Percentiles rank a stretch among this genome's conserved stretches.
Evolutionary conservation across 176 grass and related monocot genomes (phyloP).

Genomic region (Oryza glumipatula): DNA sequence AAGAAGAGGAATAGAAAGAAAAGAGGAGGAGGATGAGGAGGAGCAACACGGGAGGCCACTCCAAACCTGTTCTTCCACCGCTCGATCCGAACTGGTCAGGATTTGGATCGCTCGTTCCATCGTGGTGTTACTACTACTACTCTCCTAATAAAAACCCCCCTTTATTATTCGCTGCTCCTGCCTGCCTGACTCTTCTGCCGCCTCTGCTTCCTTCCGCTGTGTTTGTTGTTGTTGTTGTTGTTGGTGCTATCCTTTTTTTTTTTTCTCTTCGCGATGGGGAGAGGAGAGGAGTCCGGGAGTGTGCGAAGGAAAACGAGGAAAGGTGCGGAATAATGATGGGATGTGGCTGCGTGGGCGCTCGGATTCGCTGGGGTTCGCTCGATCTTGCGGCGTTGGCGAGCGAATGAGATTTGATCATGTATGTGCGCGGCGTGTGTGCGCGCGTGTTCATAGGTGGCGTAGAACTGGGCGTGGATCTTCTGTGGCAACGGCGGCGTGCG

Average conservation of each 20-base stretch:
- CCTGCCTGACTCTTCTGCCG: not conserved
- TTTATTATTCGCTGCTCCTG: slow-evolving; percentile 47
- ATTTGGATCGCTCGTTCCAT: slow-evolving; percentile 66
- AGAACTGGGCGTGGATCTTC: slow-evolving; percentile 47
- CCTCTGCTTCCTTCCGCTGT: not conserved
- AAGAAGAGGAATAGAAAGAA: not conserved
- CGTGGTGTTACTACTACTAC: not conserved
- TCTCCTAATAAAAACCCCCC: slow-evolving; percentile 57
- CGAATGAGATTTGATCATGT: not conserved
- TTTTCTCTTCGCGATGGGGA: slow-evolving; percentile 15
- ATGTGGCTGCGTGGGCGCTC: slow-evolving; percentile 32
- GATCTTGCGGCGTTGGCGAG: slow-evolving; percentile 24
- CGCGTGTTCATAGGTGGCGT: slow-evolving; percentile 45
- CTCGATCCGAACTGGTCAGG: slow-evolving; percentile 45
- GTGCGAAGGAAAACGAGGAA: not conserved
- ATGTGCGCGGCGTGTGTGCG: no score
- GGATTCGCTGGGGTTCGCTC: slow-evolving; percentile 13
- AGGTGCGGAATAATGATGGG: not conserved
- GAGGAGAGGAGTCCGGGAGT: not conserved
- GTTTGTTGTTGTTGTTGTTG: not conserved
- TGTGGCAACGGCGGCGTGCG: not conserved
- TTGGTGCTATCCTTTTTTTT: slow-evolving; percentile 25
- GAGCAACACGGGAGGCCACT: slow-evolving; percentile 47
- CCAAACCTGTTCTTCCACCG: not conserved
- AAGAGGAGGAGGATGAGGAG: slow-evolving; percentile 28